A percentile compares a stretch with the other conserved stretches of the same genome.
phyloP scores from a whole-genome alignment of 2,329 filamentous ascomycete genomes.

The Sporothrix curviconia region DNA sequence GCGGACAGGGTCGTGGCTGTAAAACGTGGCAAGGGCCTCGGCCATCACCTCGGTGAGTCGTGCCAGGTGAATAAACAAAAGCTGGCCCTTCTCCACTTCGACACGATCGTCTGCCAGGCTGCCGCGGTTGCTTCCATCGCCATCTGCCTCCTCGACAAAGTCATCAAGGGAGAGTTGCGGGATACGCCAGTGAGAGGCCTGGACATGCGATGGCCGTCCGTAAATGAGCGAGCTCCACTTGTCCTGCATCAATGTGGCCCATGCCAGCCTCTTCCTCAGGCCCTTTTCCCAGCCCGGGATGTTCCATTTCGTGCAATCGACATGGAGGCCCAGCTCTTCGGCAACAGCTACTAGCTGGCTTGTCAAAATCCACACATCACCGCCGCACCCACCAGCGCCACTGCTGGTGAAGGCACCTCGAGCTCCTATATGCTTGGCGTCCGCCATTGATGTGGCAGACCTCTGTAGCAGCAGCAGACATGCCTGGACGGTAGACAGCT shows the following conservation, averaged over 20 bases:
- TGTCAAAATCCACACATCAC: constrained; percentile 77
- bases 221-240: constrained; percentile 74
- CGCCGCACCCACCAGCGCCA: constrained; percentile 36
- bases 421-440: no score
- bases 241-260: constrained; percentile 92
- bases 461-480: constrained; percentile 68
- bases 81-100: constrained; percentile 38
- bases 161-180: constrained; percentile 20
- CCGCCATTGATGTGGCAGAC: constrained; percentile 24
- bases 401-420: neutral
- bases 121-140: neutral
- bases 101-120: constrained; percentile 27
- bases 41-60: constrained; percentile 44
- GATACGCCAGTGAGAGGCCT: neutral
- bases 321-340: constrained; percentile 81
- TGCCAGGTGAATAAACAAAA: constrained; percentile 45
- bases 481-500: constrained; percentile 73
- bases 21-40: constrained; percentile 44
- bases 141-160: constrained; percentile 20
- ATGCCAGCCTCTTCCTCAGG: constrained; percentile 75
- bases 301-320: constrained; percentile 81
- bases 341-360: constrained; percentile 80
- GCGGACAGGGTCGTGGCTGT: constrained; percentile 31
- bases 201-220: constrained; percentile 48
- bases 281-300: constrained; percentile 85